Evolutionary conservation across 768 basidiomycete species (phyloP), one percentile per base, ranked within the genome.

Genomic region (Pholiota molesta): DNA sequence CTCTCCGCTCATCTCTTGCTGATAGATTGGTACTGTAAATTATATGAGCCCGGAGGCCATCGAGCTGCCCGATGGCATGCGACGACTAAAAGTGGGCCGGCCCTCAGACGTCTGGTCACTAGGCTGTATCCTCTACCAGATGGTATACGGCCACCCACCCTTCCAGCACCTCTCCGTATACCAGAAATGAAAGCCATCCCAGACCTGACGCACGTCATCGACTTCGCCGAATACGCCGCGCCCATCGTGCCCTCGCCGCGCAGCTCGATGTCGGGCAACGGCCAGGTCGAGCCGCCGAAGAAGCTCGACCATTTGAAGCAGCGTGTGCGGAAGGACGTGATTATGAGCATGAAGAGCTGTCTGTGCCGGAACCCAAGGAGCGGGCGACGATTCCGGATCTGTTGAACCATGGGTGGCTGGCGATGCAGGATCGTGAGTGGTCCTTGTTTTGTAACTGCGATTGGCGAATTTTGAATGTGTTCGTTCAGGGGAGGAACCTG

Each of bases 31-130:
- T 2, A 97, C 95, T 1, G 91, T 97, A 39, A 99, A 99, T 71
- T 99, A 97, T 73, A 99, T 99, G 97, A 95, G 94, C 57, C 97
- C 97, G 0, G 97, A 99, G 75, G 94, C 97, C 13, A 94, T 99
- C 58, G 93, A 95, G 71, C 78, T 92, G 21, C 89, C 89, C 4
- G 93, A 92, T 60, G 94, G 90, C 45, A 92, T 89, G 88, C 85
- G 91, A 13, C 85, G 94, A 26, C 85, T 97, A 61, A 97, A 97
- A 80, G 95, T 99, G 56, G 97, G 97, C 3, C 90, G 96, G 23
- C 88, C 95, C 0, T 95, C 92, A 57, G 97, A 99, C 73, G 94
- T 99, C 44, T 99, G 97, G 97, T 97, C 95, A 2, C 80, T 99
- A 2, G 97, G 97, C 1, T 97, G 95, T 74, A 99, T 99, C 70